phyloP scores from a whole-genome alignment of 331 rosid species.

The Telfairia occidentalis region DNA sequence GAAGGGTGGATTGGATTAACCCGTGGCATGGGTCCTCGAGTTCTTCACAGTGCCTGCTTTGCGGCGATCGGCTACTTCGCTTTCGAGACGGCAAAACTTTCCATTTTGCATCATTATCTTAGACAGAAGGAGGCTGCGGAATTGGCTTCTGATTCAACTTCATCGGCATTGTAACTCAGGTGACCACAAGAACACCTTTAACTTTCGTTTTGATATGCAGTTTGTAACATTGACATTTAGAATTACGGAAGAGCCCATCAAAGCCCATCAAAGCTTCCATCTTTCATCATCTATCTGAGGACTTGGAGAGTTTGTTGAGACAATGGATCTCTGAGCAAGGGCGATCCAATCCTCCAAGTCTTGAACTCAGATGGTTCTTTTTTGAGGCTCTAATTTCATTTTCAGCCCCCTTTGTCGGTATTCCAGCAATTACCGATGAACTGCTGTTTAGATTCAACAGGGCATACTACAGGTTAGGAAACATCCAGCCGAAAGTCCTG shows the following conservation, averaged over 20 bases:
- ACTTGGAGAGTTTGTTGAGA: not conserved
- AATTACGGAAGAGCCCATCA: not conserved
- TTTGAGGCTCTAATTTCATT: not conserved
- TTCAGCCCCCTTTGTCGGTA: not conserved
- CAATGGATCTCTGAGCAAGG: too few species aligned
- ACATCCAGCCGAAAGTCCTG: not conserved
- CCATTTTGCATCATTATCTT: conserved; percentile 45
- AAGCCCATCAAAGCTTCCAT: not conserved
- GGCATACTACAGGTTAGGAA: not conserved
- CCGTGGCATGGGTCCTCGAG: conserved; percentile 87
- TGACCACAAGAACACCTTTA: not conserved
- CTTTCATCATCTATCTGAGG: not conserved
- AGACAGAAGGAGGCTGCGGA: conserved; percentile 38
- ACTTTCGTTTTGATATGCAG: not conserved
- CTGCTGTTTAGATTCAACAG: not conserved
- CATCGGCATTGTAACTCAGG: not conserved
- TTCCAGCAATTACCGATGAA: not conserved
- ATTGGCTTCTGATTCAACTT: conserved; percentile 1
- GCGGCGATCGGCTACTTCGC: conserved; percentile 89
- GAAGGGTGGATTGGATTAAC: conserved; percentile 82
- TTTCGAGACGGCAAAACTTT: conserved; percentile 79
- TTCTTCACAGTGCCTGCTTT: conserved; percentile 80
- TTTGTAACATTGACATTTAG: not conserved
- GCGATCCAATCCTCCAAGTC: not conserved
- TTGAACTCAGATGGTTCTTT: not conserved